Base-by-base conservation (phyloP, 2,329 filamentous ascomycete species). In the Escovopsis sp. region DNA sequence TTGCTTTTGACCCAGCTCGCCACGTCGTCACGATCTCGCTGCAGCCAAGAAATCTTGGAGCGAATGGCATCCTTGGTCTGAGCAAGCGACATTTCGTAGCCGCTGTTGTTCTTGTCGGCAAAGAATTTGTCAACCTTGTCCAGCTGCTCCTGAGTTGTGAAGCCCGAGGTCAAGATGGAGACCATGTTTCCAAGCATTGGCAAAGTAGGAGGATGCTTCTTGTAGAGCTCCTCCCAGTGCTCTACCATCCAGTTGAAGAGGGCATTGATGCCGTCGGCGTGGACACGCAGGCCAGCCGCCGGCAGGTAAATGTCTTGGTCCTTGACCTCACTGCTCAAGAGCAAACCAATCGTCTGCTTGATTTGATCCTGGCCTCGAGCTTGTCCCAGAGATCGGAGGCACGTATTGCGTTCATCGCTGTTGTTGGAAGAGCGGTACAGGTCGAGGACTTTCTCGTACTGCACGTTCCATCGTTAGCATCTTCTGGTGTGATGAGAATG, bases 231-330 rank as follows among this genome's bases (percentile, higher is more conserved):
- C n/a, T 84, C 83, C 87, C 89, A 96, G 64, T 94, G 91, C 50
- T 79, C 71, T 57, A 79, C 83, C 68, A 94, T 71, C 84, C 85
- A 96, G 14, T 60, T 62, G 72, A 83, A 95, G 43, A 94, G 72
- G 7, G 83, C 83, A 43, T 83, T 68, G 43, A 94, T 82, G 50
- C 89, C 89, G 35, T 79, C 76, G 7, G 77, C 66, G 57, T 93
- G 85, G 41, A 74, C 75, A 44, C 88, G 77, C 25, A 96, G 73
- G 7, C 84, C 84, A 30, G 77, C 75, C 33, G 91, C 74, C 1
- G 89, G 88, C 57, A 94, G 78, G 65, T 94, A 95, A 49, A 95
- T 79, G 60, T 96, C 89, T 61, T 95, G 89, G 49, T 84, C 86
- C 69, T 93, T 94, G 62, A 95, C 82, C 50, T 94, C 81, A 47